Conservation (phyloP, 2,329 filamentous ascomycete species). For the Botrytis pseudocinerea region DNA sequence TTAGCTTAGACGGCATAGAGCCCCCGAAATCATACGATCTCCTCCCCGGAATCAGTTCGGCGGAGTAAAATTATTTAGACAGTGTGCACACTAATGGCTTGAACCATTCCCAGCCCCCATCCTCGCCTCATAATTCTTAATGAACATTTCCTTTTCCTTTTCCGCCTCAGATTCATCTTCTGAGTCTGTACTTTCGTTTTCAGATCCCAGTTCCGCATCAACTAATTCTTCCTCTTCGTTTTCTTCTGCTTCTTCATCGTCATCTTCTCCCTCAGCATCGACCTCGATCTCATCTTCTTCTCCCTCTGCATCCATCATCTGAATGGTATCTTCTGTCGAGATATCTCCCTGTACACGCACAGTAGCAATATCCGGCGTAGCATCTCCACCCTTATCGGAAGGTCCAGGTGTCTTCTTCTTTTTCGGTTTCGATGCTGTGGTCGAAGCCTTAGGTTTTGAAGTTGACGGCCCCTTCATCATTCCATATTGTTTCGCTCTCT, state of each 20-base stretch:
- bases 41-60: background rate
- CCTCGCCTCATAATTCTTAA: slow-evolving; percentile 18
- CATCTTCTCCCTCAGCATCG: slow-evolving; percentile 3
- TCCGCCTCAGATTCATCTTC: slow-evolving; percentile 23
- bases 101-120: background rate
- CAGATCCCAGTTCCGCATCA: slow-evolving; percentile 17
- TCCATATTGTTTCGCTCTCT: slow-evolving; percentile 13
- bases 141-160: slow-evolving; percentile 24
- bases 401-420: background rate
- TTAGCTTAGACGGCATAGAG: background rate
- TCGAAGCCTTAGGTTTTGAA: slow-evolving; percentile 6
- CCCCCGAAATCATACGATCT: background rate
- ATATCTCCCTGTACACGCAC: slow-evolving; percentile 1
- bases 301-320: background rate
- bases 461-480: slow-evolving; percentile 22
- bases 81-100: background rate
- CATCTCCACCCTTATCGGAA: background rate
- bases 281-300: slow-evolving; percentile 9
- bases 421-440: background rate
- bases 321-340: slow-evolving; percentile 6
- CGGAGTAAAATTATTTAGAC: background rate
- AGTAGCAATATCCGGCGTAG: background rate
- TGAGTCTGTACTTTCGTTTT: slow-evolving; percentile 19
- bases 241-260: slow-evolving; percentile 11
- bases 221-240: slow-evolving; percentile 1